Percentiles rank a stretch among this genome's conserved stretches.
Evolutionary conservation across 2,329 filamentous ascomycete genomes (phyloP).

Genomic region (Penicillium decumbens): DNA sequence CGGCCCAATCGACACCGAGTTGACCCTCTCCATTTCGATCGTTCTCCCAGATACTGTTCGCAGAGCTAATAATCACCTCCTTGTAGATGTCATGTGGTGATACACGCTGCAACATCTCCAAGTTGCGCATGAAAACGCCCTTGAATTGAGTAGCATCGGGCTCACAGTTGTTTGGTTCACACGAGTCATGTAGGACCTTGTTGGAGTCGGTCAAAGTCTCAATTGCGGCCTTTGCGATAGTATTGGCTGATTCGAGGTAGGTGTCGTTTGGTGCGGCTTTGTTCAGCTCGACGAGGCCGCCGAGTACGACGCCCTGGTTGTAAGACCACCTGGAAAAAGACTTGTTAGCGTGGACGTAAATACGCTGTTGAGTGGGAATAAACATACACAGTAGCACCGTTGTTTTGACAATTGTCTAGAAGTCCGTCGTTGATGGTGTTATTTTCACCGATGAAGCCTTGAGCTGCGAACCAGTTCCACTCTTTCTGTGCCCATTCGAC

Average conservation of each 20-base stretch:
- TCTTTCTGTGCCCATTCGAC: constrained; percentile 45
- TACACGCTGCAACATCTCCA: constrained; percentile 54
- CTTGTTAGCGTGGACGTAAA: not conserved
- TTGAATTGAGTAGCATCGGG: constrained; percentile 63
- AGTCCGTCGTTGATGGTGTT: constrained; percentile 55
- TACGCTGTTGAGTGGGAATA: accelerated
- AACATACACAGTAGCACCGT: constrained; percentile 32
- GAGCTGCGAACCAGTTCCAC: constrained; percentile 50
- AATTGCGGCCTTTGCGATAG: constrained; percentile 54
- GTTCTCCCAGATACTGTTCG: constrained; percentile 61
- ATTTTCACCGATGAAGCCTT: constrained; percentile 46
- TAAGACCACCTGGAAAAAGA: constrained; percentile 46
- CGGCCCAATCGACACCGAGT: constrained; percentile 63
- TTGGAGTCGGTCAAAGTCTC: constrained; percentile 41
- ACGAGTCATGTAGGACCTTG: constrained; percentile 52
- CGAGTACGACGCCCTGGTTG: constrained; percentile 59
- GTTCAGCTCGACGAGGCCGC: constrained; percentile 53
- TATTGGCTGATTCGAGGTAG: constrained; percentile 43
- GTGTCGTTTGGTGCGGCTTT: constrained; percentile 39
- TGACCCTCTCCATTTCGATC: constrained; percentile 50
- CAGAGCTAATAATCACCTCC: constrained; percentile 57
- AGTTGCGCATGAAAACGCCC: constrained; percentile 63
- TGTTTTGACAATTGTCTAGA: constrained; percentile 49
- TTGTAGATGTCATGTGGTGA: constrained; percentile 50
- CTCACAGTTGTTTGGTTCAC: constrained; percentile 49